Evolutionary conservation across 305 asterid genomes (phyloP).

Genomic region (Fraxinus latifolia): DNA sequence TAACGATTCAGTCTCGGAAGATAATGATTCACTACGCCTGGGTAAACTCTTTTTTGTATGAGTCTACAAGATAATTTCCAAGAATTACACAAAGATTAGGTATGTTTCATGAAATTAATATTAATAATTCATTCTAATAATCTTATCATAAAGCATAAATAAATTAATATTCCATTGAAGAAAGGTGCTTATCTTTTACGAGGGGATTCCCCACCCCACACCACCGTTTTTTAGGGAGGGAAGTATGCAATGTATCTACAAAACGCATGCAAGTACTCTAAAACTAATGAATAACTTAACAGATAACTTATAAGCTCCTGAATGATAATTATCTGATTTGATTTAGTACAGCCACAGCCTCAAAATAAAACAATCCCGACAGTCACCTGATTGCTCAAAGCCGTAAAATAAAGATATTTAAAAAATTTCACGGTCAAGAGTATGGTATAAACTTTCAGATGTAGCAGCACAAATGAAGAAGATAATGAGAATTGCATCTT

Average conservation of each 20-base stretch:
- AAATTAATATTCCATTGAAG: slow-evolving; percentile 3
- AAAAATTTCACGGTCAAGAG: background rate
- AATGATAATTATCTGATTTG: background rate
- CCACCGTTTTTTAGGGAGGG: background rate
- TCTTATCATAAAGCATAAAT: slow-evolving; percentile 15
- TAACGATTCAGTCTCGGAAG: slow-evolving; percentile 30
- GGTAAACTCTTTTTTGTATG: slow-evolving; percentile 65
- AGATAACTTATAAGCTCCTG: background rate
- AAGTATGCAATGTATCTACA: background rate
- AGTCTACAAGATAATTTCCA: slow-evolving; percentile 54
- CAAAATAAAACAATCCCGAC: background rate
- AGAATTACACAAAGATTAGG: slow-evolving; percentile 24
- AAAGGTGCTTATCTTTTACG: background rate
- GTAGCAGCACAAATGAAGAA: background rate
- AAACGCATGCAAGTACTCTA: background rate
- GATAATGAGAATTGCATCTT: background rate
- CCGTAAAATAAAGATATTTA: background rate
- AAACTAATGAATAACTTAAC: background rate
- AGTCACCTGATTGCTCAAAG: background rate
- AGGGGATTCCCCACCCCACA: background rate
- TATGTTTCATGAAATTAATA: background rate
- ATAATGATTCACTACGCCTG: slow-evolving; percentile 26
- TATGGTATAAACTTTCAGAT: background rate
- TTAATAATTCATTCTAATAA: slow-evolving; percentile 17
- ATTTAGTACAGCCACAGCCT: background rate